Evolutionary conservation across 768 basidiomycete genomes (phyloP).

Genomic region (Russula sp.): DNA sequence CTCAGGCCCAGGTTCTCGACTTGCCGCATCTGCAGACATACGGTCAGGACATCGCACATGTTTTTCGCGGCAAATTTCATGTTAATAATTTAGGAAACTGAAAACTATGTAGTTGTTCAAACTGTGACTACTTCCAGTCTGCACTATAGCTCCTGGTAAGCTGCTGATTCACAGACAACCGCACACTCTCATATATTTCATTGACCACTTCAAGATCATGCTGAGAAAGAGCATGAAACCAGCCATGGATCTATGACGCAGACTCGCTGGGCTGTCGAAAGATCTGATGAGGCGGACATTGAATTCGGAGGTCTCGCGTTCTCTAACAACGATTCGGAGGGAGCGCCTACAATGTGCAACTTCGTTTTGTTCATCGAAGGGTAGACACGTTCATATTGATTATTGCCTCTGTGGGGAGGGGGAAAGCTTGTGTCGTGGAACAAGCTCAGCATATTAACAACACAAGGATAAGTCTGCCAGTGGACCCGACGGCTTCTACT

Average conservation of each 20-base stretch:
- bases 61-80: too few relatives aligned
- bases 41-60: too few relatives aligned
- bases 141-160: conserved; percentile 49
- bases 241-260: conserved; percentile 58
- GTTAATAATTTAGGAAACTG: not conserved
- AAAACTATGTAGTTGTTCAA: conserved; percentile 39
- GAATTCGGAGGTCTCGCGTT: conserved; percentile 55
- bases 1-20: too few relatives aligned
- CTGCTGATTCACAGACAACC: not conserved
- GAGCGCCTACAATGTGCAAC: conserved; percentile 60
- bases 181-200: not conserved
- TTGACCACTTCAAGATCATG: conserved; percentile 39
- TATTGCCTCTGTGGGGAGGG: conserved; percentile 44
- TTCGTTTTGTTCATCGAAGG: conserved; percentile 49
- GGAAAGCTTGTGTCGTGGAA: conserved; percentile 35
- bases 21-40: too few relatives aligned
- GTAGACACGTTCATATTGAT: conserved; percentile 53
- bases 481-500: conserved; percentile 47
- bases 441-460: conserved; percentile 46
- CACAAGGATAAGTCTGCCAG: conserved; percentile 37
- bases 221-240: conserved; percentile 57
- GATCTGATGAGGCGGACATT: conserved; percentile 41
- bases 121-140: conserved; percentile 56
- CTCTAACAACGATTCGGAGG: conserved; percentile 48
- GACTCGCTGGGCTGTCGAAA: conserved; percentile 53